These are phyloP conservation scores for Harrya chromipes DNA, from an alignment of 768 basidiomycete species.

Conservation along the genomic window DNA sequence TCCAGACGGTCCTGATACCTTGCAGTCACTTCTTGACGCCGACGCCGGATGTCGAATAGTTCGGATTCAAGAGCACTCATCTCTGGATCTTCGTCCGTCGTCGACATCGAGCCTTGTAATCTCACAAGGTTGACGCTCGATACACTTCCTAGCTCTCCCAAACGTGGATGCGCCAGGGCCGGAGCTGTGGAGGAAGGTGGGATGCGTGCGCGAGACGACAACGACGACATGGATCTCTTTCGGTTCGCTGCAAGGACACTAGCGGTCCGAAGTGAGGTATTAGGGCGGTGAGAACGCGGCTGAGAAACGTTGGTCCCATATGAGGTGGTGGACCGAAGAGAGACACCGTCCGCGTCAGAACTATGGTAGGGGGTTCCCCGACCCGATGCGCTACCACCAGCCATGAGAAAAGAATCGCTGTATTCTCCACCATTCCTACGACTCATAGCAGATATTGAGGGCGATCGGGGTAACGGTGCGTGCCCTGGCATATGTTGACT, in stretches of 20 bases:
- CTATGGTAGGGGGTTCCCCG: constrained; percentile 30
- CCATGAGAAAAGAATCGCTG: constrained; percentile 23
- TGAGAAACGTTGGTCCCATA: constrained; percentile 47
- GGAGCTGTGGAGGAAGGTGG: constrained; percentile 35
- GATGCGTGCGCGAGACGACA: constrained; percentile 45
- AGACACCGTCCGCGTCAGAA: constrained; percentile 47
- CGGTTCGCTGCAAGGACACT: constrained; percentile 40
- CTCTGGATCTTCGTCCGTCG: constrained; percentile 36
- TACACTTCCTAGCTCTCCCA: constrained; percentile 36
- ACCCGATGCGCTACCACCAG: constrained; percentile 26
- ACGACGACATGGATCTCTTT: constrained; percentile 60
- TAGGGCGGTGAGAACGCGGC: constrained; percentile 44
- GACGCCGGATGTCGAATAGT: constrained; percentile 64
- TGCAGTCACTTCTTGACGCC: constrained; percentile 65
- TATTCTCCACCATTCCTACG: constrained; percentile 28
- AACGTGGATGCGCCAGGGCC: constrained; percentile 27
- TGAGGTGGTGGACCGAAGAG: constrained; percentile 54
- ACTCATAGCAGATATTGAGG: constrained; percentile 26
- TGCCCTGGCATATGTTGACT: constrained; percentile 24
- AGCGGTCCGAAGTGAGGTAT: constrained; percentile 34
- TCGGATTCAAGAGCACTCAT: constrained; percentile 47
- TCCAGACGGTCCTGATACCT: constrained; percentile 77
- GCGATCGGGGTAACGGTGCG: constrained; percentile 26
- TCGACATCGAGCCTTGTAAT: constrained; percentile 25
- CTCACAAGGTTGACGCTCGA: constrained; percentile 53